Conservation (phyloP, 306 rosid species). For the Quercus variabilis region DNA sequence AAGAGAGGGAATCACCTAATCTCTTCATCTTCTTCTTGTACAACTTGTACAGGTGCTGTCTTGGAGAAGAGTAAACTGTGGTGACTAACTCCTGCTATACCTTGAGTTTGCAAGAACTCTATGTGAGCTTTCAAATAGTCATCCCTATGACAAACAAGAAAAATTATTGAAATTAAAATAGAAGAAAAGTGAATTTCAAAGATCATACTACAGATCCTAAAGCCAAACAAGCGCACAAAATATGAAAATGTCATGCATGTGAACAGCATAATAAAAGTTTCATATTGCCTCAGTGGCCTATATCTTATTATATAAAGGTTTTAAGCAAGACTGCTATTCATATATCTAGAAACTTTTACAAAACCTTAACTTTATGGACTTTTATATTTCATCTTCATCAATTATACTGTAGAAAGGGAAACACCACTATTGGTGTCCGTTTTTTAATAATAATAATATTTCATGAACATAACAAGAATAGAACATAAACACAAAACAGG, state of each 20-base stretch:
- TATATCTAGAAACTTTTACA: background rate
- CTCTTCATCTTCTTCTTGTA: slow-evolving; percentile 46
- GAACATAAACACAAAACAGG: background rate
- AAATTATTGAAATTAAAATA: slow-evolving; percentile 6
- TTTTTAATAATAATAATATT: background rate
- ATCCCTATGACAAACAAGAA: slow-evolving; percentile 42
- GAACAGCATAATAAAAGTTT: background rate
- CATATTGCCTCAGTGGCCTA: background rate
- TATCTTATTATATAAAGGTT: background rate
- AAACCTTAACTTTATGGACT: background rate
- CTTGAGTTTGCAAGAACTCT: slow-evolving; percentile 61
- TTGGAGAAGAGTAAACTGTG: slow-evolving; percentile 92
- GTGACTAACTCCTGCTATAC: slow-evolving; percentile 92
- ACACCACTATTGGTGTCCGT: background rate
- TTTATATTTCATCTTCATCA: too few relatives aligned
- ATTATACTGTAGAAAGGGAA: background rate
- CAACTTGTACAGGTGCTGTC: slow-evolving; percentile 56
- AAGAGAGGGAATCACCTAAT: slow-evolving; percentile 42
- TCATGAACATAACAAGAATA: background rate
- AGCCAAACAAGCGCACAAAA: background rate
- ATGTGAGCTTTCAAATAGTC: slow-evolving; percentile 54
- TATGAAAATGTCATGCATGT: background rate
- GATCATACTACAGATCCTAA: background rate
- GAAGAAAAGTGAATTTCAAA: background rate
- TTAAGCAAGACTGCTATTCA: background rate